Base-by-base conservation (phyloP, 768 basidiomycete genomes). In the Termitomyces sp. region DNA sequence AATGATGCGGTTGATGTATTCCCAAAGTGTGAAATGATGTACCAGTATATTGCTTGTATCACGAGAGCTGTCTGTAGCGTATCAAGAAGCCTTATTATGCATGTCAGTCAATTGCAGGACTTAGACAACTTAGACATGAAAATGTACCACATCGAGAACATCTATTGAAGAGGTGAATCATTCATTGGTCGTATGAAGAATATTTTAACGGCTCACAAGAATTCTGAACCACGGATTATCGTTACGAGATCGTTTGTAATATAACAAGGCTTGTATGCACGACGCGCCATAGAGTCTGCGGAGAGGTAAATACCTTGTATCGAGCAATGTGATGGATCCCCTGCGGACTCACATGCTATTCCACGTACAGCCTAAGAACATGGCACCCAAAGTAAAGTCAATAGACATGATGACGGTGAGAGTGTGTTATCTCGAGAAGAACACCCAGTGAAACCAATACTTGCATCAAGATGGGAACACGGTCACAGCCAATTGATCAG, bases 191-290 rank as follows among this genome's bases (percentile, higher is more conserved):
- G 1, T 14, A 22, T 24, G 1, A 6, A 36, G 13, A 5, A 32
- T 16, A 4, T 16, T 50, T 35, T 35, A 5, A 3, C 3, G 18
- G 33, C 26, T 49, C 46, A 56, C 55, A 9, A 56, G 38, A n/a
- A 24, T 40, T 42, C 47, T 38, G 18, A 56, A 56, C 26, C 55
- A 49, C 6, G 16, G 16, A 36, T n/a, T 7, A 38, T 56, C 55
- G 18, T 38, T 28, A 1, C 26, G 48, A 18, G 56, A 50, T 57
- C 56, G 47, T 28, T 57, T 57, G 48, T 57, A 51, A 33, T 57
- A 57, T 49, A 57, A 4, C 8, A 44, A 57, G 3, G 48, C 24
- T 44, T 57, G 56, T n/a, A 57, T 14, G 40, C 56, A 57, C 13
- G 56, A 44, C 8, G 33, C 33, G 26, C 49, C 56, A 53, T 60